Conservation (phyloP, 2,329 filamentous ascomycete species). For the Alternaria sp. region DNA sequence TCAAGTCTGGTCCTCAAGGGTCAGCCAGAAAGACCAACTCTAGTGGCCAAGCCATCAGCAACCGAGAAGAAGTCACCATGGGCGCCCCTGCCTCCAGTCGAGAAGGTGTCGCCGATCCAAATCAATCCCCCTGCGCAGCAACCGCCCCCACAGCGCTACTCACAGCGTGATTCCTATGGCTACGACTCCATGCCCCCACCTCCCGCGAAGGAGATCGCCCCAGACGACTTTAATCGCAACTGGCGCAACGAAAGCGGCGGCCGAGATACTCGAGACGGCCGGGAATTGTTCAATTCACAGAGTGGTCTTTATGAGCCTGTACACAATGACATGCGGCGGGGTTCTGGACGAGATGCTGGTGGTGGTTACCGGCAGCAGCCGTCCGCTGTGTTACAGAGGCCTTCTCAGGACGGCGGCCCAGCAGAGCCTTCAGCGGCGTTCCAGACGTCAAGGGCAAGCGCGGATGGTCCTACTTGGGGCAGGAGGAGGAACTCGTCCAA, state of each 20-base stretch:
- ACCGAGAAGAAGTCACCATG: constrained; percentile 87
- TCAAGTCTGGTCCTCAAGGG: constrained; percentile 69
- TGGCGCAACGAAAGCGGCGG: constrained; percentile 74
- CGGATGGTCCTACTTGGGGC: constrained; percentile 67
- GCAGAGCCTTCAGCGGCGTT: constrained; percentile 87
- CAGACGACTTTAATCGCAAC: constrained; percentile 88
- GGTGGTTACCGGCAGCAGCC: constrained; percentile 75
- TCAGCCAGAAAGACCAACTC: constrained; percentile 71
- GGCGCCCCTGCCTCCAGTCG: constrained; percentile 84
- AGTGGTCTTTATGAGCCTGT: constrained; percentile 93
- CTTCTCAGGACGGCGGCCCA: constrained; percentile 67
- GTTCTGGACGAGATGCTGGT: constrained; percentile 64
- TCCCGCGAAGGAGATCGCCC: constrained; percentile 81
- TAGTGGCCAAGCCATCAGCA: constrained; percentile 74
- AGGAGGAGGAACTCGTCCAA: constrained; percentile 88
- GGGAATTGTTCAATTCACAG: constrained; percentile 90
- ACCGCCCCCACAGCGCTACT: constrained; percentile 55
- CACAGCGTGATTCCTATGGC: constrained; percentile 62
- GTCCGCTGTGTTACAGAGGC: constrained; percentile 77
- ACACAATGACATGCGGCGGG: constrained; percentile 70
- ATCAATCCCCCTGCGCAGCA: constrained; percentile 61
- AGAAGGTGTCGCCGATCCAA: constrained; percentile 74
- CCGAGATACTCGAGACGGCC: constrained; percentile 63
- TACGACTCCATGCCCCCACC: constrained; percentile 61
- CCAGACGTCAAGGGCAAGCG: constrained; percentile 76